Evolutionary conservation across 2,329 filamentous ascomycete species (phyloP).

Genomic region (Myriosclerotinia curreyana): DNA sequence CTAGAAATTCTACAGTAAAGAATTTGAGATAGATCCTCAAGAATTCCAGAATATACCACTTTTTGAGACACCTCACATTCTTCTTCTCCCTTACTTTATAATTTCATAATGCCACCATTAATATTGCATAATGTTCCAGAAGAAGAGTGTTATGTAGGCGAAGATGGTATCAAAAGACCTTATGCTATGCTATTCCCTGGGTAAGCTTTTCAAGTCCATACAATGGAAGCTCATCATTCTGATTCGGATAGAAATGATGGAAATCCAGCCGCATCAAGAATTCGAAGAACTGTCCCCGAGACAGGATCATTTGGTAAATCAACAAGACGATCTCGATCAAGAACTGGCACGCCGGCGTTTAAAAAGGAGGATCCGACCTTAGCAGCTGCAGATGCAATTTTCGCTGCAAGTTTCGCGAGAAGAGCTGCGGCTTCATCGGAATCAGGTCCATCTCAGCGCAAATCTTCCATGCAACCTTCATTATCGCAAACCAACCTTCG

Average conservation of each 20-base stretch:
- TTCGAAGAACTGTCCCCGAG: conserved; percentile 55
- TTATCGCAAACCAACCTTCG: conserved; percentile 40
- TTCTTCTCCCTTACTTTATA: conserved; percentile 18
- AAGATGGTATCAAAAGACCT: conserved; percentile 62
- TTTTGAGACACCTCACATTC: conserved; percentile 18
- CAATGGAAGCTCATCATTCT: conserved; percentile 22
- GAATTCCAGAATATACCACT: conserved; percentile 14
- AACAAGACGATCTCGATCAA: conserved; percentile 60
- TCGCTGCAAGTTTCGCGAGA: conserved; percentile 55
- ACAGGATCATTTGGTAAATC: conserved; percentile 66
- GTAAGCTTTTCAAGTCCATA: conserved; percentile 44
- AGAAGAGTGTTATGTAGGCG: conserved; percentile 63
- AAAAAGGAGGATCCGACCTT: conserved; percentile 59
- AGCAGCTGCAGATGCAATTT: conserved; percentile 59
- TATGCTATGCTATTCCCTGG: conserved; percentile 65
- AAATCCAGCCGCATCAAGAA: conserved; percentile 48
- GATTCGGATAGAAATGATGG: conserved; percentile 49
- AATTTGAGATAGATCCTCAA: not conserved
- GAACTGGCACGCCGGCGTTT: conserved; percentile 53
- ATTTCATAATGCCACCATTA: conserved; percentile 55
- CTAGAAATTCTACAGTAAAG: conserved; percentile 4
- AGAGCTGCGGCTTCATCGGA: conserved; percentile 38
- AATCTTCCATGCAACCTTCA: conserved; percentile 34
- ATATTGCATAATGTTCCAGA: conserved; percentile 68
- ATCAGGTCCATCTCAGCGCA: conserved; percentile 38